Evolutionary conservation across 495 filamentous ascomycete species (phyloP).

Genomic region (Viridothelium virens): DNA sequence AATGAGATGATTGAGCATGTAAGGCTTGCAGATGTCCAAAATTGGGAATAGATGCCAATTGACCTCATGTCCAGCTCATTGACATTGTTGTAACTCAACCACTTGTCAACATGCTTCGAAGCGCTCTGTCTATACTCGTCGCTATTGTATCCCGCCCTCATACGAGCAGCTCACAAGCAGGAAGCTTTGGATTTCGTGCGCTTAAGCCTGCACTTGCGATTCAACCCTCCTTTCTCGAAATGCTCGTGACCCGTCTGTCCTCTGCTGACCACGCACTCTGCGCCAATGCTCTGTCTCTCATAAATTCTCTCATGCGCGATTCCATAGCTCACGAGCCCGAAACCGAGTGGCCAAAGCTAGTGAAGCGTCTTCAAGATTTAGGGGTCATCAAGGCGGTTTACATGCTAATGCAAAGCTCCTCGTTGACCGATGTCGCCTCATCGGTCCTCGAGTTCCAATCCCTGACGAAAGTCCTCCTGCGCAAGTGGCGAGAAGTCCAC

Average conservation of each 20-base stretch:
- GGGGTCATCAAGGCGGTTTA: slow-evolving; percentile 91
- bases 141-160: slow-evolving; percentile 83
- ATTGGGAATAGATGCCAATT: not conserved
- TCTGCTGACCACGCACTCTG: slow-evolving; percentile 94
- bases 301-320: slow-evolving; percentile 92
- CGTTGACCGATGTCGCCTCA: slow-evolving; percentile 61
- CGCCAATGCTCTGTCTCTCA: slow-evolving; percentile 87
- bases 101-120: slow-evolving; percentile 91
- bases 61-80: slow-evolving; percentile 54
- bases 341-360: slow-evolving; percentile 87
- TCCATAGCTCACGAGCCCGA: slow-evolving; percentile 73
- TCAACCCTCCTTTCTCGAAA: slow-evolving; percentile 89
- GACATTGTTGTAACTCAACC: slow-evolving; percentile 92
- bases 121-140: slow-evolving; percentile 92
- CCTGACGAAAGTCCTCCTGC: slow-evolving; percentile 78
- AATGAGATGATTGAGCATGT: slow-evolving; percentile 62
- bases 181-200: slow-evolving; percentile 74
- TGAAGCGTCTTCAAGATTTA: slow-evolving; percentile 84
- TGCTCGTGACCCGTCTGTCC: slow-evolving; percentile 79
- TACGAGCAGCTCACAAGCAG: slow-evolving; percentile 41
- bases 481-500: slow-evolving; percentile 81
- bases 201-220: slow-evolving; percentile 85
- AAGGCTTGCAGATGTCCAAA: slow-evolving; percentile 22
- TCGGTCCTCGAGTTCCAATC: slow-evolving; percentile 82
- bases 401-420: slow-evolving; percentile 81